Evolutionary conservation across 83 land plant genomes (phyloP).

Genomic region (Isoetes engelmannii): DNA sequence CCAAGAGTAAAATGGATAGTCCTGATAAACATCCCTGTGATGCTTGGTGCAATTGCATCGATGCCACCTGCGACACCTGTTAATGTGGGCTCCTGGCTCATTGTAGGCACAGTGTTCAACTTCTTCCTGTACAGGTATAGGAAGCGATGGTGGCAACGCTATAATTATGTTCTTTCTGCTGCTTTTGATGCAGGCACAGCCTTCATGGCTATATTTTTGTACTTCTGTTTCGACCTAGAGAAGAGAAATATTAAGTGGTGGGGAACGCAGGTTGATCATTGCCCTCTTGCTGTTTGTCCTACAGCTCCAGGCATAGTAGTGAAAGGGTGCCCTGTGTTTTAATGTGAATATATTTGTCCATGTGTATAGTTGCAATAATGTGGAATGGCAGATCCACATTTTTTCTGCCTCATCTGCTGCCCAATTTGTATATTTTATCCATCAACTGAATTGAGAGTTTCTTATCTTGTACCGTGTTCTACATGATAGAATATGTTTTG

Average conservation of each 20-base stretch:
- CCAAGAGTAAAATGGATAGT: slow-evolving; percentile 59
- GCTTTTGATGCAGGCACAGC: slow-evolving; percentile 79
- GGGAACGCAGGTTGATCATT: slow-evolving; percentile 63
- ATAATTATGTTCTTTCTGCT: slow-evolving; percentile 66
- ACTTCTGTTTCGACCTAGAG: slow-evolving; percentile 43
- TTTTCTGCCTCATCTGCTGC: too few relatives aligned
- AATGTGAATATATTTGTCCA: too few relatives aligned
- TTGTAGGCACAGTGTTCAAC: slow-evolving; percentile 52
- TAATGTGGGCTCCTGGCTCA: slow-evolving; percentile 60
- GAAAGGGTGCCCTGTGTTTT: slow-evolving; percentile 41
- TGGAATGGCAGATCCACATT: too few relatives aligned
- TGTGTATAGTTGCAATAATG: too few relatives aligned
- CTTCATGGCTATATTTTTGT: slow-evolving; percentile 69
- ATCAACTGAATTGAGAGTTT: too few relatives aligned
- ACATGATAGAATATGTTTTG: too few relatives aligned
- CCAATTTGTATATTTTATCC: too few relatives aligned
- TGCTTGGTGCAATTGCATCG: slow-evolving; percentile 58
- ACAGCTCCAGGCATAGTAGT: slow-evolving; percentile 59
- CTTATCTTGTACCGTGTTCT: too few relatives aligned
- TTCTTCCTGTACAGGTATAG: slow-evolving; percentile 46
- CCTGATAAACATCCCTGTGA: slow-evolving; percentile 67
- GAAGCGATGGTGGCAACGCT: slow-evolving; percentile 56
- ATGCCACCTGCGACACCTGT: slow-evolving; percentile 86
- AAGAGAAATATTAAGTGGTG: slow-evolving; percentile 56
- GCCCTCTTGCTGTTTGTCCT: slow-evolving; percentile 71